Base-by-base conservation (phyloP, 306 rosid species). In the Ziziphus jujuba region DNA sequence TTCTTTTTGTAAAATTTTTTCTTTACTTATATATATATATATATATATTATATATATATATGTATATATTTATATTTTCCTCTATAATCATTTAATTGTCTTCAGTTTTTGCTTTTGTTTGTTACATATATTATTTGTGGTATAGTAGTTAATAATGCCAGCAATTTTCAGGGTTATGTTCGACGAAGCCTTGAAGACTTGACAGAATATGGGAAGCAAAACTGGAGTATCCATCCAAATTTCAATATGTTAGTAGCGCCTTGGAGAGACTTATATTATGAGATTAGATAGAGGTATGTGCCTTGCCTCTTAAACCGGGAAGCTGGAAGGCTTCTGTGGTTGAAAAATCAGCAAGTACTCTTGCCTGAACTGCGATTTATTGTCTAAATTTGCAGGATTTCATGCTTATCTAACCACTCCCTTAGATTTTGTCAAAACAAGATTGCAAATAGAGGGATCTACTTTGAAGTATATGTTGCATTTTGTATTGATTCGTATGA, bases 401-500 rank as follows among this genome's bases (percentile, higher is more conserved):
- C 81, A 96, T 24, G 90, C 96, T n/a, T 91, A 86, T 77, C 91
- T 91, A 63, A 88, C 97, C 47, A 91, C 97, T 74, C 97, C 97
- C 65, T 72, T 91, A 77, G 97, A 91, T 76, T 92, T 86, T 28
- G 69, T 88, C 75, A 88, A 91, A 83, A 91, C 97, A 64, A 84
- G 96, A 75, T 62, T 91, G 77, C 97, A 91, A 80, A 89, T 91
- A 59, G 93, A 91, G 69, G 93, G 96, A 77, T 83, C 96, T 22
- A 74, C 85, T 49, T 54, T 84, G 55, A 88, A 92, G 97, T 88
- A 79, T 71, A 61, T n/a, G n/a, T 44, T 38, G 16, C 9, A 31
- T 16, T 40, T 77, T 56, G 59, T 52, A n/a, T 50, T 52, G 63
- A 48, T 54, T 67, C 25, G 52, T 61, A 40, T 65, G 53, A 28